phyloP scores from a whole-genome alignment of 345 rosid genomes.

The Citrus sp. region DNA sequence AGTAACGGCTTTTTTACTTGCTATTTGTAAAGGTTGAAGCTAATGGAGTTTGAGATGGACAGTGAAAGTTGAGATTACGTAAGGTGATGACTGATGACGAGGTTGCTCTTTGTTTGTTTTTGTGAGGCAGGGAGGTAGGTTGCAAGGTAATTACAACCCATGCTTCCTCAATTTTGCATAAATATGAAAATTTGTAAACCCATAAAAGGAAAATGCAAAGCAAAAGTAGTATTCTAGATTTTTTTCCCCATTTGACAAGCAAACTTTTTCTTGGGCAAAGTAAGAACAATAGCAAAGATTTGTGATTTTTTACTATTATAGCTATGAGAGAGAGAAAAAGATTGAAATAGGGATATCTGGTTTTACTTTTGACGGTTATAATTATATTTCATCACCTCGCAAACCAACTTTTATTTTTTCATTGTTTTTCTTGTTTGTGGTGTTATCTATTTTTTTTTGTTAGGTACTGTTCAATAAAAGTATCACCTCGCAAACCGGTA shows the following conservation, averaged over 20 bases:
- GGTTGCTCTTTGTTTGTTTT: no score
- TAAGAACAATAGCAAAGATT: no score
- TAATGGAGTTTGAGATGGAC: no score
- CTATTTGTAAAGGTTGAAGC: no score
- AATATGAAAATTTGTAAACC: constrained; percentile 31
- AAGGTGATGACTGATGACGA: no score
- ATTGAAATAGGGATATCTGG: neutral
- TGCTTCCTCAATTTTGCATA: constrained; percentile 72
- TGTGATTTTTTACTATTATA: constrained; percentile 19
- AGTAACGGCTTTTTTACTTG: no score
- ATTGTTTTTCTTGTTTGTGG: constrained; percentile 12
- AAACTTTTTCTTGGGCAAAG: neutral
- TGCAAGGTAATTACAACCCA: constrained; percentile 97
- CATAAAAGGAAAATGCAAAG: constrained; percentile 20
- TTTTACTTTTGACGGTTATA: constrained; percentile 35
- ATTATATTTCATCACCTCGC: constrained; percentile 24
- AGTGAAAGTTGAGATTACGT: no score
- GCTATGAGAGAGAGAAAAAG: constrained; percentile 13
- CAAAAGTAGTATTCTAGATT: no score
- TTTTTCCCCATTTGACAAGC: no score
- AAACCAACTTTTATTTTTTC: constrained; percentile 28
- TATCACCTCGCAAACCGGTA: no score
- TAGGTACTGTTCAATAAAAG: no score
- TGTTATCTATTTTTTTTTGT: constrained; percentile 26
- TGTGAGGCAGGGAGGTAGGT: constrained; percentile 47